Evolutionary conservation across 2,329 filamentous ascomycete species (phyloP), one percentile per base, ranked within the genome.

Genomic region (Fusarium lateritium): DNA sequence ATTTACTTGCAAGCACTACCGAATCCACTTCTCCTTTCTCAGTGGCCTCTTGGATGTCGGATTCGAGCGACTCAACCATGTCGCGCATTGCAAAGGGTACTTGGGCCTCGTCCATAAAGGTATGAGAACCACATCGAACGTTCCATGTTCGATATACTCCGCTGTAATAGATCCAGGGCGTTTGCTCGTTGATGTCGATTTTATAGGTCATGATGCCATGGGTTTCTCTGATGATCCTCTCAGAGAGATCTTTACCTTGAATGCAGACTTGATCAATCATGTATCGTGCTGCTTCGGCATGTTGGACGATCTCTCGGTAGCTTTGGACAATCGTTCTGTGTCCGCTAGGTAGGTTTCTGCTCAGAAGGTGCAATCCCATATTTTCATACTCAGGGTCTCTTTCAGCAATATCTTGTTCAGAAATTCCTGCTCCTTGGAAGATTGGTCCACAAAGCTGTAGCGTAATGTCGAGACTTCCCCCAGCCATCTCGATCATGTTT

Each of bases 131-230:
- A 19, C 38, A 39, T 0, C 61, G 57, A 10, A 74, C 67, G 14
- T 74, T 55, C 39, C 65, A 62, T 3, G 55, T 56, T 15, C 76
- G 71, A 42, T 79, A 79, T 2, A 59, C 22, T 2, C 75, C 76
- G 21, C 55, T 47, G n/a, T 61, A 64, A 15, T 31, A 10, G 5
- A 9, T n/a, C 66, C 70, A 56, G 2, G 42, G 22, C 14, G 66
- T 55, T 6, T 43, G 59, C 17, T 36, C n/a, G 4, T 61, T 46
- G 6, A 34, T n/a, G 11, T 63, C 46, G 38, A 71, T 36, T 4
- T 55, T 44, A 19, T 33, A 26, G 1, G 61, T 66, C 7, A 78
- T 62, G 7, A 75, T 68, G 0, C 43, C 38, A 33, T 78, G 76
- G 0, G 74, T 71, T 15, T 73, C 46, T 2, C 56, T 54, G n/a